Conservation (phyloP, 148 eudicot genomes). For the Agrostemma githago region DNA sequence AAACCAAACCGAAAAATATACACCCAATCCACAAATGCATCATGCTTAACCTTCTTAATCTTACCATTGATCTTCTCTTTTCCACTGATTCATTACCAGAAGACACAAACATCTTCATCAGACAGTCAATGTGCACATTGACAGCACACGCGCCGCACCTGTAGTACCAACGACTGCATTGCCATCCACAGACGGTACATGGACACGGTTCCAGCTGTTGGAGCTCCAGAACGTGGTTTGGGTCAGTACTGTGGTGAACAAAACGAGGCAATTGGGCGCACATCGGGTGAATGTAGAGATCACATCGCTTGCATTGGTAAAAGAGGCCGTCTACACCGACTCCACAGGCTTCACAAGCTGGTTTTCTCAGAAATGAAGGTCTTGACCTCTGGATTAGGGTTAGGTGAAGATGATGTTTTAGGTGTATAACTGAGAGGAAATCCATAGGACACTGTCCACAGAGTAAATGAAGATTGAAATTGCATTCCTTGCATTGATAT, state of each 20-base stretch:
- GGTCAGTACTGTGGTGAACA: not conserved
- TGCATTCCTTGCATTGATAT: conserved; percentile 21
- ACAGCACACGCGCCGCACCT: not conserved
- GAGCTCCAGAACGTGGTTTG: conserved; percentile 9
- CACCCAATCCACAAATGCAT: conserved; percentile 11
- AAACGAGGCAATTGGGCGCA: conserved; percentile 17
- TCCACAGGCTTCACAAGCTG: conserved; percentile 12
- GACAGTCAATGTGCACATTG: conserved; percentile 16
- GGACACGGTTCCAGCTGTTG: not conserved
- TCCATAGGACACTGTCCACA: conserved; percentile 15
- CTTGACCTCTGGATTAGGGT: conserved; percentile 10
- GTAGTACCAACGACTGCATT: conserved; percentile 14
- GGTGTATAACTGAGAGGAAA: conserved; percentile 13
- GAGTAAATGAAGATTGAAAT: conserved; percentile 14
- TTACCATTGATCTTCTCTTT: conserved; percentile 7
- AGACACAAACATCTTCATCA: conserved; percentile 1
- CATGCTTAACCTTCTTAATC: not conserved
- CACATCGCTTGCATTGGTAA: conserved; percentile 16
- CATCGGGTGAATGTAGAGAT: conserved; percentile 17
- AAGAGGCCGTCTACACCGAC: conserved; percentile 4
- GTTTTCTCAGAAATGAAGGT: not conserved
- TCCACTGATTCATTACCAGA: not conserved
- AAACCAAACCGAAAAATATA: conserved; percentile 1
- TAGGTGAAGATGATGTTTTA: conserved; percentile 15
- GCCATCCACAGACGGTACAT: not conserved